Evolutionary conservation across 208 protist genomes (phyloP).

Genomic region (Angomonas deanei): DNA sequence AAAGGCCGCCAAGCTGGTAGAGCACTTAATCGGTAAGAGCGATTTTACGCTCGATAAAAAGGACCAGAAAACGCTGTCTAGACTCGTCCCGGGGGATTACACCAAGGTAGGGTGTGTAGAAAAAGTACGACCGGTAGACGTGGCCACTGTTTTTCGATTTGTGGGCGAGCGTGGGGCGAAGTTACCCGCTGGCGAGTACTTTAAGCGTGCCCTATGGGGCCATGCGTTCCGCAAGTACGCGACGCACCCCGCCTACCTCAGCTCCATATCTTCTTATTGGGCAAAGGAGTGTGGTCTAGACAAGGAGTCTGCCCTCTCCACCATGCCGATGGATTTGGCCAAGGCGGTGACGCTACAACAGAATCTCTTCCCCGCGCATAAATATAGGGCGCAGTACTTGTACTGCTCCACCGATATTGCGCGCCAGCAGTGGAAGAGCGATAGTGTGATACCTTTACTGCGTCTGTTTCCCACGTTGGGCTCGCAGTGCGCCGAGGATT

Average conservation of each 20-base stretch:
- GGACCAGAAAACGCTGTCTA: conserved; percentile 70
- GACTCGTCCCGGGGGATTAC: conserved; percentile 69
- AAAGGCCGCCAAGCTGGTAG: conserved; percentile 40
- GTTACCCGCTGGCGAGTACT: conserved; percentile 27
- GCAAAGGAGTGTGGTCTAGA: conserved; percentile 66
- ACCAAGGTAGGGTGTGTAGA: conserved; percentile 59
- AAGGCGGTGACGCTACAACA: conserved; percentile 68
- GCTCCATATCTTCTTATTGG: conserved; percentile 77
- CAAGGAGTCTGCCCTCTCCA: conserved; percentile 19
- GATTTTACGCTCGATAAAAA: conserved; percentile 53
- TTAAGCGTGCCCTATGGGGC: conserved; percentile 63
- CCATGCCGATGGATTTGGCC: conserved; percentile 69
- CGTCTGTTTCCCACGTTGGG: conserved; percentile 74
- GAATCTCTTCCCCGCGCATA: conserved; percentile 71
- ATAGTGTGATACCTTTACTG: conserved; percentile 76
- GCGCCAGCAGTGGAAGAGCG: conserved; percentile 76
- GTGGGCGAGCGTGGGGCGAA: conserved; percentile 46
- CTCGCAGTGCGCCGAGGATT: conserved; percentile 60
- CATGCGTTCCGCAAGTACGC: conserved; percentile 83
- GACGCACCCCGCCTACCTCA: conserved; percentile 67
- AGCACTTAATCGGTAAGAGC: conserved; percentile 30
- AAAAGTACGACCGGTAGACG: conserved; percentile 79
- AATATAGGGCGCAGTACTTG: conserved; percentile 71
- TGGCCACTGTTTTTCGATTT: conserved; percentile 75
- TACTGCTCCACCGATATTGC: conserved; percentile 78